Conservation (phyloP, 345 rosid genomes). For the Hibiscus tridactylites region DNA sequence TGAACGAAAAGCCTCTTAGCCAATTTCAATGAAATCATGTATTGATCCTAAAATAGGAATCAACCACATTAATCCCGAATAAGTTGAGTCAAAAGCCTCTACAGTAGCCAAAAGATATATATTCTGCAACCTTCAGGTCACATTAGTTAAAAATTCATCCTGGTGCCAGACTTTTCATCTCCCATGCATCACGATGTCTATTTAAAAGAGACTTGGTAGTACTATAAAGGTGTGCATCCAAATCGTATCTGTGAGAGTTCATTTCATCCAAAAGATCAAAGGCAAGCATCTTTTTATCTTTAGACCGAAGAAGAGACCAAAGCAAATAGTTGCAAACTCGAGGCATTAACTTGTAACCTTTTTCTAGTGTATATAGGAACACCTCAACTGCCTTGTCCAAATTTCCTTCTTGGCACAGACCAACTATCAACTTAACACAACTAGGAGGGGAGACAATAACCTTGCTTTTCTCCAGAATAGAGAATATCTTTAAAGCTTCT, state of each 20-base stretch:
- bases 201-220: conserved; percentile 27
- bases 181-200: not conserved
- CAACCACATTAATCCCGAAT: not conserved
- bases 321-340: conserved; percentile 53
- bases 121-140: not conserved
- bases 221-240: conserved; percentile 34
- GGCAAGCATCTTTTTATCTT: conserved; percentile 29
- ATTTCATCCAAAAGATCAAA: conserved; percentile 43
- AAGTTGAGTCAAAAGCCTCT: not conserved
- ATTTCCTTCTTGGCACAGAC: conserved; percentile 42
- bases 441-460: conserved; percentile 59
- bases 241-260: conserved; percentile 52
- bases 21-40: not conserved
- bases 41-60: not conserved
- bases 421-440: conserved; percentile 59
- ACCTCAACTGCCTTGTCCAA: conserved; percentile 54
- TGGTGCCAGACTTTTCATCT: conserved; percentile 17
- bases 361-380: conserved; percentile 61
- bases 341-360: conserved; percentile 45
- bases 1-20: not conserved
- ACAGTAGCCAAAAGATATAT: not conserved
- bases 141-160: conserved; percentile 17
- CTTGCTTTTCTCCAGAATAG: conserved; percentile 42
- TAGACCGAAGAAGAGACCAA: conserved; percentile 32
- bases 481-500: conserved; percentile 59